Conservation (phyloP, 257 asterid genomes). For the Przewalskia tangutica region DNA sequence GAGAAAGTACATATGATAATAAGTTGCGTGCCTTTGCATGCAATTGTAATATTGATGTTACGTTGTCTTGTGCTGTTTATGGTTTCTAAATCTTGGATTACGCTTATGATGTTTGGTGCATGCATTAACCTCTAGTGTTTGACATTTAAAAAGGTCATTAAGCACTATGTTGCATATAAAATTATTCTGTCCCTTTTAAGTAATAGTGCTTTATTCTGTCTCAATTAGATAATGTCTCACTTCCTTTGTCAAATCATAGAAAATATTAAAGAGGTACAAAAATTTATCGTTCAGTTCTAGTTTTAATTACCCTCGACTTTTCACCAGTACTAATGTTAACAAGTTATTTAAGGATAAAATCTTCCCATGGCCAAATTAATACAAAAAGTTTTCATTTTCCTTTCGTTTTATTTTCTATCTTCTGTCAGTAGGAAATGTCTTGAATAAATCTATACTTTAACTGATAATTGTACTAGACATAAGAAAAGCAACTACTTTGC, state of each 20-base stretch:
- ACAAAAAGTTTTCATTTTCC: too few species aligned
- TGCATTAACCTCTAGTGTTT: not conserved
- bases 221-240: not conserved
- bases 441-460: not conserved
- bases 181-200: not conserved
- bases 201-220: not conserved
- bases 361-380: too few species aligned
- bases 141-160: not conserved
- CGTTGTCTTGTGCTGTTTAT: not conserved
- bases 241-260: not conserved
- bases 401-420: too few species aligned
- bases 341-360: too few species aligned
- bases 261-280: not conserved
- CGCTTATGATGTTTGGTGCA: constrained; percentile 1
- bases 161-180: not conserved
- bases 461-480: not conserved
- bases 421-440: too few species aligned
- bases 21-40: constrained; percentile 8
- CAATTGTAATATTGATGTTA: not conserved
- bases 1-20: not conserved
- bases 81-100: not conserved
- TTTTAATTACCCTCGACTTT: too few species aligned
- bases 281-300: too few species aligned
- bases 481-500: not conserved
- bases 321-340: too few species aligned